phyloP scores from a whole-genome alignment of 2,329 filamentous ascomycete genomes.

The Xylogone sp. region DNA sequence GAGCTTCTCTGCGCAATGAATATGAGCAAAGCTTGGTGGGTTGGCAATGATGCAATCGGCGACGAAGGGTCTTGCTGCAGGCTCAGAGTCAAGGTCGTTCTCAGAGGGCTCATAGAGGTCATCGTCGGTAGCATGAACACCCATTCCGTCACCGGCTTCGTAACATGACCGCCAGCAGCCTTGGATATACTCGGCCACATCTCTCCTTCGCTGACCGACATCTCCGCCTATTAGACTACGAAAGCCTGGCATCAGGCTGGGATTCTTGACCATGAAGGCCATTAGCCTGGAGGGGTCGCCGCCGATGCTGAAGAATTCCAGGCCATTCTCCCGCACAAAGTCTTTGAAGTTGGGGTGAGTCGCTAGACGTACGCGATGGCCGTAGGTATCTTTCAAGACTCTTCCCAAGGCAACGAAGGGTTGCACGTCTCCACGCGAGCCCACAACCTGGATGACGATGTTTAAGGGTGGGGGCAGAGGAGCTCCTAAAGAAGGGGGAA shows the following conservation, averaged over 20 bases:
- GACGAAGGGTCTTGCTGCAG: constrained; percentile 57
- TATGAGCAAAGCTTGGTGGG: constrained; percentile 68
- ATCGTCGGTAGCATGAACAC: constrained; percentile 4
- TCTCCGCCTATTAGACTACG: constrained; percentile 71
- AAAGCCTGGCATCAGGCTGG: constrained; percentile 75
- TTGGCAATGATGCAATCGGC: constrained; percentile 76
- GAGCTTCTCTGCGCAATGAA: constrained; percentile 68
- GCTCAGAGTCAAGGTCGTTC: no score
- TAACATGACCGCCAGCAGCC: constrained; percentile 83
- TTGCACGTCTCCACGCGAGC: constrained; percentile 69
- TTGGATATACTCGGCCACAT: constrained; percentile 69
- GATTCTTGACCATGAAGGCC: constrained; percentile 87
- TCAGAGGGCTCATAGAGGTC: no score
- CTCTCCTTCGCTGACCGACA: constrained; percentile 65
- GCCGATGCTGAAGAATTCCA: constrained; percentile 73
- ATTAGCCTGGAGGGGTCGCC: constrained; percentile 69
- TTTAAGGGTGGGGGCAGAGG: constrained; percentile 54
- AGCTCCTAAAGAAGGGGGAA: constrained; percentile 65
- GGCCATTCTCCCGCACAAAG: constrained; percentile 62
- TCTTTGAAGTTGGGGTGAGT: constrained; percentile 63
- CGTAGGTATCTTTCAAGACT: constrained; percentile 55
- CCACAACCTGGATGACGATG: constrained; percentile 68
- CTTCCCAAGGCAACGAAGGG: constrained; percentile 67
- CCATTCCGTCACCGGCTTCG: constrained; percentile 63
- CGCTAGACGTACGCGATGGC: constrained; percentile 68